Base-by-base conservation (phyloP, 257 asterid species). In the Rubia yunnanensis region DNA sequence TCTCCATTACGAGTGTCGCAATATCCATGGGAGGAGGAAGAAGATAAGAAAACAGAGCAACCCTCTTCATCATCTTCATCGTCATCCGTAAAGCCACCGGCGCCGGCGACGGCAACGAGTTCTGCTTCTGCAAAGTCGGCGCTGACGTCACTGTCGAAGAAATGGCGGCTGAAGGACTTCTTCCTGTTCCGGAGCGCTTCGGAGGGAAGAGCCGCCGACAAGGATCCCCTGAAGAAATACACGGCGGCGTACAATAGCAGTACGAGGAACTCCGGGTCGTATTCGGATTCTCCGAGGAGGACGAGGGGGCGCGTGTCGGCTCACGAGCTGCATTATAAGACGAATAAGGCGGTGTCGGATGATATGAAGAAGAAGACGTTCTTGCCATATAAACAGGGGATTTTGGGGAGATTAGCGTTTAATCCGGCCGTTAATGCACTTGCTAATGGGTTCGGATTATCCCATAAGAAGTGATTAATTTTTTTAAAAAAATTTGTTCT, bases 331-430 rank as follows among this genome's bases (percentile, higher is more conserved):
- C 96, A 89, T 75, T 86, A 89, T 64, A 85, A 84, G 1, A 31
- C 70, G 63, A 89, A 89, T 78, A 82, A 92, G 67, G 96, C 94
- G 63, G 86, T 73, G 79, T 83, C 92, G 0, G 83, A 84, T 54
- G 89, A 86, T 70, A 41, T 85, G 74, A 89, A 86, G 81, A 89
- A 79, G 86, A 89, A 78, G 65, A 89, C 91, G 7, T 85, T 84
- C 75, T 72, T 89, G 74, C 96, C 96, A 1, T 89, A 89, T 70
- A 89, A 86, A 69, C 92, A 83, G 71, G 95, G 95, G 18, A 89
- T 86, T 70, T 48, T 89, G 67, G 95, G 95, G 4, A 81, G 84
- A 48, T 72, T 83, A 7, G 79, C 92, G 0, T 76, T 85, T 62
- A 86, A 79, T 66, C 92, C 91, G 27, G 76, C 92, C 4, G 84